Percentiles rank a stretch among this genome's conserved stretches.
phyloP scores from a whole-genome alignment of 169 alveolate genomes.

The Plasmodium chabaudi region DNA sequence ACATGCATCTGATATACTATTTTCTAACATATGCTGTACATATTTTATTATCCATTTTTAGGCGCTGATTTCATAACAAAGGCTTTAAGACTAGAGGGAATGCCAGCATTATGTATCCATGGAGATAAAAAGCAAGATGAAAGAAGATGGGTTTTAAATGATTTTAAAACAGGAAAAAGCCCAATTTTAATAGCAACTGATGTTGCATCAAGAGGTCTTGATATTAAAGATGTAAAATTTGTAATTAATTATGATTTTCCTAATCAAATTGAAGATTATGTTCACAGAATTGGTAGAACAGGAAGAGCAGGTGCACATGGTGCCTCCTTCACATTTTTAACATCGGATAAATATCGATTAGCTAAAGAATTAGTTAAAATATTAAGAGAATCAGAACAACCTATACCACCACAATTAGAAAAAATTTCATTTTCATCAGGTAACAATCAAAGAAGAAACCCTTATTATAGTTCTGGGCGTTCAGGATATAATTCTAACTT shows the following conservation, averaged over 20 bases:
- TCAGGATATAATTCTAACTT: slow-evolving; percentile 36
- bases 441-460: slow-evolving; percentile 74
- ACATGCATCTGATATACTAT: background rate
- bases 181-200: slow-evolving; percentile 99
- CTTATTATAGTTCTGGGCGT: slow-evolving; percentile 66
- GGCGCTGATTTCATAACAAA: slow-evolving; percentile 91
- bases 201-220: slow-evolving; percentile 99
- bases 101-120: slow-evolving; percentile 96
- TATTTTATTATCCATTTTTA: slow-evolving; percentile 15
- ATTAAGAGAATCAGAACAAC: slow-evolving; percentile 94
- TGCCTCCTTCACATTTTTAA: slow-evolving; percentile 94
- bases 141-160: slow-evolving; percentile 94
- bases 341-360: slow-evolving; percentile 91
- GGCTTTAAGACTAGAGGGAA: slow-evolving; percentile 92
- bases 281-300: slow-evolving; percentile 98
- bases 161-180: slow-evolving; percentile 95
- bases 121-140: slow-evolving; percentile 98
- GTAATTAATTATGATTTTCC: slow-evolving; percentile 99
- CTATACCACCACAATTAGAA: slow-evolving; percentile 92
- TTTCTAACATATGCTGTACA: background rate
- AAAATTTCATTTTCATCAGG: slow-evolving; percentile 78
- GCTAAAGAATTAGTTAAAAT: slow-evolving; percentile 95
- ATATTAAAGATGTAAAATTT: slow-evolving; percentile 96
- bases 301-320: slow-evolving; percentile 97
- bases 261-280: slow-evolving; percentile 96